Conservation (phyloP, 805 yeast genomes). For the Ogataea glucozyma region DNA sequence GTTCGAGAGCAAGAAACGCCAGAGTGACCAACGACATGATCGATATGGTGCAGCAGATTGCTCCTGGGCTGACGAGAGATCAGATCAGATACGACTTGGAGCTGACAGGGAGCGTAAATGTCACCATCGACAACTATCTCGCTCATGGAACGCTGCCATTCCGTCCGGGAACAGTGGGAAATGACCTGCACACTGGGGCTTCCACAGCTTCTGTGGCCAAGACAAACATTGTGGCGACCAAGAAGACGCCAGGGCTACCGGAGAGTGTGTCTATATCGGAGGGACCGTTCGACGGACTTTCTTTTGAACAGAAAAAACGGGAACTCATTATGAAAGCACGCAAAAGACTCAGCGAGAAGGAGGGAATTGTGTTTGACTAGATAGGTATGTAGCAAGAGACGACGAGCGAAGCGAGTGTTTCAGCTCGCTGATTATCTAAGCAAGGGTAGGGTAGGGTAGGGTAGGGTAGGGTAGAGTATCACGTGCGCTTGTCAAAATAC, state of each 20-base stretch:
- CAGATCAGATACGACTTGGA: constrained; percentile 76
- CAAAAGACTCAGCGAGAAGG: constrained; percentile 43
- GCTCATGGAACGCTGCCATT: constrained; percentile 57
- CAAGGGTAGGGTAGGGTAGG: constrained; percentile 2
- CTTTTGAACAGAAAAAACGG: constrained; percentile 49
- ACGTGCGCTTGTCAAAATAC: constrained; percentile 35
- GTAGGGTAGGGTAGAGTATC: constrained; percentile 3
- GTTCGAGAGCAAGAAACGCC: constrained; percentile 5
- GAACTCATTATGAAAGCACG: constrained; percentile 66
- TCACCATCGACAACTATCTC: constrained; percentile 72
- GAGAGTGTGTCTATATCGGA: constrained; percentile 9
- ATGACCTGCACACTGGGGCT: neutral
- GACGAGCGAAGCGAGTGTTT: too few species aligned
- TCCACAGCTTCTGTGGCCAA: neutral
- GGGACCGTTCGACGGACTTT: constrained; percentile 42
- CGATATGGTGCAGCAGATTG: constrained; percentile 80
- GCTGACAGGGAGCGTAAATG: constrained; percentile 77
- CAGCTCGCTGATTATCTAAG: too few species aligned
- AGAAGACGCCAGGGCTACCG: neutral
- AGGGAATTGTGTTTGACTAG: constrained; percentile 17
- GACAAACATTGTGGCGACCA: neutral
- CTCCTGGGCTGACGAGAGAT: constrained; percentile 66
- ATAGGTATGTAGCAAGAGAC: neutral
- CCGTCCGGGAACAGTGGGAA: constrained; percentile 17
- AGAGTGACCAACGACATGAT: constrained; percentile 64